Conservation (phyloP, 257 asterid species). For the Solanum arcanum region DNA sequence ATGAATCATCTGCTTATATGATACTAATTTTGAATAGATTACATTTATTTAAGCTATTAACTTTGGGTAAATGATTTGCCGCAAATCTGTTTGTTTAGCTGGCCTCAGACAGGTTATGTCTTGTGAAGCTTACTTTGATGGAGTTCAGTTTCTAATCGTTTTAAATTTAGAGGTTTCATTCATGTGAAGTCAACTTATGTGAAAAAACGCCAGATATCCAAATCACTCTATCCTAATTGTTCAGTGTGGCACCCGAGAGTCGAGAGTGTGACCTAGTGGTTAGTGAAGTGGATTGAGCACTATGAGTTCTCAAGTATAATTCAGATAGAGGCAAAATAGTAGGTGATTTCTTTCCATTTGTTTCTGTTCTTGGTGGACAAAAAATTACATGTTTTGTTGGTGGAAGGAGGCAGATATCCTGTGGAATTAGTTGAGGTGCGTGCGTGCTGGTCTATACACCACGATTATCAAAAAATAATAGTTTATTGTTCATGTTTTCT, state of each 20-base stretch:
- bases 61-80: background rate
- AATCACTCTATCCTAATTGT: background rate
- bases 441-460: background rate
- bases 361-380: background rate
- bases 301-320: background rate
- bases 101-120: background rate
- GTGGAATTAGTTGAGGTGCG: background rate
- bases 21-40: background rate
- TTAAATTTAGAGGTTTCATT: background rate
- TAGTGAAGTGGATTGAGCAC: background rate
- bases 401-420: background rate
- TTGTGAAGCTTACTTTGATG: background rate
- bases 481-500: background rate
- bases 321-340: background rate
- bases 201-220: background rate
- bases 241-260: background rate
- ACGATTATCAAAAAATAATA: background rate
- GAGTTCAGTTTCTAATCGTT: background rate
- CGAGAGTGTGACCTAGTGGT: background rate
- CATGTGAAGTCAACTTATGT: background rate
- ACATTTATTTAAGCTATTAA: background rate
- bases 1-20: background rate
- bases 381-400: background rate
- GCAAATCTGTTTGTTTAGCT: background rate
- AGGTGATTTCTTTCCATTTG: background rate